Evolutionary conservation across 495 filamentous ascomycete species (phyloP).

Genomic region (Lophiotrema nucula): DNA sequence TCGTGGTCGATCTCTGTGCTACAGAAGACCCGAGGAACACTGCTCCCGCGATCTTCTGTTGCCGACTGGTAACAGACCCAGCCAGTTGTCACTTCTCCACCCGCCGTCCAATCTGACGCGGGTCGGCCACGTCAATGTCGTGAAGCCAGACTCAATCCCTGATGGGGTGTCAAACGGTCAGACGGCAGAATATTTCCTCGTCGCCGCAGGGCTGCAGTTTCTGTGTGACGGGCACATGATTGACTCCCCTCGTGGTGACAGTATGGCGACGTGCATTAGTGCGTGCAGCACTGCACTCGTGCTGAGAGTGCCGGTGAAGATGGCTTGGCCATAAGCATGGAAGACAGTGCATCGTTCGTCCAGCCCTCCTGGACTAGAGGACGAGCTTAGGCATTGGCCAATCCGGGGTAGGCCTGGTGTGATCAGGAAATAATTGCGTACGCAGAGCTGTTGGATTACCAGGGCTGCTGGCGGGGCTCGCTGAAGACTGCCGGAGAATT

Average conservation of each 20-base stretch:
- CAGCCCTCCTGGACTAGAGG: conserved; percentile 18
- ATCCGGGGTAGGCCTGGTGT: neutral
- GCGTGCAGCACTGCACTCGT: conserved; percentile 16
- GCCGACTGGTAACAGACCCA: conserved; percentile 13
- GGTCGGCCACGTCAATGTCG: conserved; percentile 27
- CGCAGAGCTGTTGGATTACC: neutral
- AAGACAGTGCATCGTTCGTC: conserved; percentile 14
- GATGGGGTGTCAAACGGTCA: conserved; percentile 9
- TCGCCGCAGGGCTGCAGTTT: conserved; percentile 17
- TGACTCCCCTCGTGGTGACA: neutral
- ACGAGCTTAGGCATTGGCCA: conserved; percentile 11
- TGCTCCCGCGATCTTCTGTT: neutral
- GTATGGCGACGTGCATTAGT: conserved; percentile 29
- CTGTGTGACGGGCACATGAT: conserved; percentile 5
- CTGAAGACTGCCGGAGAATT: too few species aligned
- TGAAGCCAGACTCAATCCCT: neutral
- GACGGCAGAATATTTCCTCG: conserved; percentile 11
- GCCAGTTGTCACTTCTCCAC: conserved; percentile 8
- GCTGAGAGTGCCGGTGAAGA: conserved; percentile 22
- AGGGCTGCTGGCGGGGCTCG: too few species aligned
- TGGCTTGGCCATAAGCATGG: conserved; percentile 9
- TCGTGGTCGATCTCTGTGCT: conserved; percentile 7
- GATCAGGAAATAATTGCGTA: neutral
- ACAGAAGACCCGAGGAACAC: conserved; percentile 3
- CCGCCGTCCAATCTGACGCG: conserved; percentile 20